Evolutionary conservation across 169 alveolate species (phyloP).

Genomic region (Cryptosporidium baileyi): DNA sequence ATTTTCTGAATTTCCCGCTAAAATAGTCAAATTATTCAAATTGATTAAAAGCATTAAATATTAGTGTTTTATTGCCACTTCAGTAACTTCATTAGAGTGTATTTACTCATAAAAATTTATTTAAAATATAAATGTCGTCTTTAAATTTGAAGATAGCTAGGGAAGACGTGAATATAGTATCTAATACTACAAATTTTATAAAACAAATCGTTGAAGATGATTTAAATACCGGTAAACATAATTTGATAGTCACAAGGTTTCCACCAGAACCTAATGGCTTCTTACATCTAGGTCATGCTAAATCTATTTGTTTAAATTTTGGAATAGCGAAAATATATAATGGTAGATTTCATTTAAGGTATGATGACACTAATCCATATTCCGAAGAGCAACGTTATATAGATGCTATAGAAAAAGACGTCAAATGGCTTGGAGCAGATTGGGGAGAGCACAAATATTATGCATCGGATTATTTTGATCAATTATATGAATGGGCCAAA

Average conservation of each 20-base stretch:
- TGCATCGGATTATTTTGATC: constrained; percentile 97
- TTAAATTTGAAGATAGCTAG: not conserved
- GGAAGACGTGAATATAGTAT: constrained; percentile 10
- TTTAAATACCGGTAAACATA: constrained; percentile 78
- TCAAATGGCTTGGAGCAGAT: constrained; percentile 96
- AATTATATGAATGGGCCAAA: constrained; percentile 94
- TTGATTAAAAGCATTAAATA: too few species aligned
- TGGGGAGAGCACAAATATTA: constrained; percentile 90
- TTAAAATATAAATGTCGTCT: constrained; percentile 45
- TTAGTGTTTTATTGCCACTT: too few species aligned
- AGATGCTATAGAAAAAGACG: constrained; percentile 90
- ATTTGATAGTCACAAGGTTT: constrained; percentile 91
- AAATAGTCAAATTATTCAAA: too few species aligned
- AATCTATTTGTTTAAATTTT: constrained; percentile 96
- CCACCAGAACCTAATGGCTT: constrained; percentile 99
- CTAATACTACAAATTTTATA: constrained; percentile 77
- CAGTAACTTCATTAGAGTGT: too few species aligned
- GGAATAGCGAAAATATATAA: constrained; percentile 91
- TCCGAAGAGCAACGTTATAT: constrained; percentile 95
- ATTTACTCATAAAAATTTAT: too few species aligned
- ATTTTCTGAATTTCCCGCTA: too few species aligned
- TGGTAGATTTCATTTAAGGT: constrained; percentile 95
- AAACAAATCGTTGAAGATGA: constrained; percentile 83
- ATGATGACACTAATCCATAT: constrained; percentile 99
- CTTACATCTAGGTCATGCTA: constrained; percentile 99